Evolutionary conservation across 192 early-diverging fungal species (phyloP), one percentile per base, ranked within the genome.

Genomic region (Coemansia sp.): DNA sequence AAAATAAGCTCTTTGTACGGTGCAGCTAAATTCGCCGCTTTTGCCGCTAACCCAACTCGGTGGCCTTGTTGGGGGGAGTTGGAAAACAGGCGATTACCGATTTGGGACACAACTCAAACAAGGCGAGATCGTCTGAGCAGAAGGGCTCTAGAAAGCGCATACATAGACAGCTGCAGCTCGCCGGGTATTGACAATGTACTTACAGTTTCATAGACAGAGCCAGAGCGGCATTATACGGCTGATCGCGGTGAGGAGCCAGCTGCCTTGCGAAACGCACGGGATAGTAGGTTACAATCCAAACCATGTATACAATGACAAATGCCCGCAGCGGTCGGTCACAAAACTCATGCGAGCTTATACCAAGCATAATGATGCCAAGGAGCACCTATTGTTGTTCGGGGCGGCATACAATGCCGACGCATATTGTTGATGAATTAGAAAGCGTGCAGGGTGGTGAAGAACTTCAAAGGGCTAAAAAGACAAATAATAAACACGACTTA

Each of bases 281-380:
- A 37, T 85, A 83, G 19, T 82, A 81, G 35, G 91, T 37, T 19
- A 86, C 64, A 17, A 89, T 67, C 20, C 89, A 82, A 14, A 87
- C 37, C 29, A 89, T 76, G 57, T 90, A 86, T 0, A 92, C 68
- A 29, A 87, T 77, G 35, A 93, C 66, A 45, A 89, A 90, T 7
- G 84, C 59, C 24, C 85, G 83, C 10, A 94, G 79, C 19, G 78
- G 76, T 31, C 81, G 81, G 51, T 85, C 71, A 53, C 84, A 86
- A 59, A 37, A 67, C 54, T 76, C 79, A 40, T 76, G 54, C 49
- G 64, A 83, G 60, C 84, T 86, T 19, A 89, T 20, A 39, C 66
- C 60, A 27, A 93, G 74, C 11, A 87, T 83, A 14, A 81, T 69
- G 19, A 88, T 77, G 31, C 85, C 86, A 15, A 72, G 67, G 12